Evolutionary conservation across 345 rosid species (phyloP), one percentile per base, ranked within the genome.

Genomic region (Murraya paniculata): DNA sequence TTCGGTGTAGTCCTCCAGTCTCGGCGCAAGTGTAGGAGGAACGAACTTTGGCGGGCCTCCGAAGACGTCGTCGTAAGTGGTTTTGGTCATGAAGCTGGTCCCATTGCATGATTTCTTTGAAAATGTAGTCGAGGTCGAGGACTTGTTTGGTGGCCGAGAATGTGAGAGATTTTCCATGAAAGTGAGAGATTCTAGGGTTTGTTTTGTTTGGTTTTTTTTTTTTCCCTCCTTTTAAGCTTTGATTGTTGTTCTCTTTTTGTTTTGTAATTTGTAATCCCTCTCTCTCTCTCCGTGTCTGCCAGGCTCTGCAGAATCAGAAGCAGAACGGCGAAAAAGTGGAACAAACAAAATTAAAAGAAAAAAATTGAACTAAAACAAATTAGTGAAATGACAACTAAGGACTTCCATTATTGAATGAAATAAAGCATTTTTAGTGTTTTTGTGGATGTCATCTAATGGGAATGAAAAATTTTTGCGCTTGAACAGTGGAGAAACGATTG

Each of bases 1-100:
- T 86, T 93, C 97, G 71, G 77, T 77, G 71, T 92, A 95, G 84
- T 95, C 99, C 66, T 95, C 97, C 4, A 85, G 88, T 13, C 98
- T 87, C 9, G 98, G 99, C 24, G 99, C 91, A 55, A 95, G 81
- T 2, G 88, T 57, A 21, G 94, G 90, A 45, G 82, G 81, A 3
- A 85, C 94, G 36, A 83, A 88, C 82, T 83, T 87, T 3, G 93
- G 92, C 0, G 95, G 91, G 14, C 92, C 93, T 1, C 93, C 93
- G 74, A 91, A 93, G 4, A 93, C 91, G 85, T 95, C 94, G 82
- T 91, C 93, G 86, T 93, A 90, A 6, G 87, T 78, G 33, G 89
- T 79, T 82, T 80, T 80, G 65, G 78, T 27, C 33, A 71, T 56
- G 66, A 79, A 83, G 84, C 64, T 82, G 45, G 60, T 62, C 66